phyloP scores from a whole-genome alignment of 2,329 filamentous ascomycete species.

The Penicillium sp. region DNA sequence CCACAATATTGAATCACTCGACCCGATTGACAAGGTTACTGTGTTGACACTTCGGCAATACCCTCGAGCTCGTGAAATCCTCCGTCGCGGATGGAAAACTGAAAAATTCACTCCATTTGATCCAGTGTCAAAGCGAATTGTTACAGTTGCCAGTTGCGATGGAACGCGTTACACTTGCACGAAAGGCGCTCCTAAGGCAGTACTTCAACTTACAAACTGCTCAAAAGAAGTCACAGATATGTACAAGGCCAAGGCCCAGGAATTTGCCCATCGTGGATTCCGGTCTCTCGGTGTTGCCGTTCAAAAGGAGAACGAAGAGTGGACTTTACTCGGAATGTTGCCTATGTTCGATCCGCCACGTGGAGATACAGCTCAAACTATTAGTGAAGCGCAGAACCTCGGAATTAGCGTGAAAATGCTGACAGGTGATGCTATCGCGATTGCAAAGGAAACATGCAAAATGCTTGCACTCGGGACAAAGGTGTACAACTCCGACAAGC shows the following conservation, averaged over 20 bases:
- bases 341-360: conserved; percentile 82
- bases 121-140: conserved; percentile 80
- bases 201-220: conserved; percentile 71
- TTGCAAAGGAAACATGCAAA: conserved; percentile 81
- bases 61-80: conserved; percentile 74
- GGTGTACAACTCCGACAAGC: conserved; percentile 78
- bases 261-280: conserved; percentile 79
- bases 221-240: conserved; percentile 65
- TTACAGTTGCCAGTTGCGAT: conserved; percentile 69
- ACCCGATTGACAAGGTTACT: conserved; percentile 80
- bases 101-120: conserved; percentile 74
- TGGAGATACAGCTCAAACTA: conserved; percentile 78
- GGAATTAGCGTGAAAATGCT: conserved; percentile 81
- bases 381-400: conserved; percentile 73
- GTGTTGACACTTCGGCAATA: conserved; percentile 75
- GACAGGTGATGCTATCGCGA: conserved; percentile 78
- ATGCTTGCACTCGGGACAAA: conserved; percentile 79
- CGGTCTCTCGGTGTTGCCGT: conserved; percentile 77
- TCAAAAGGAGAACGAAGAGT: conserved; percentile 74
- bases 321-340: conserved; percentile 75
- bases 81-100: conserved; percentile 74
- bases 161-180: conserved; percentile 73
- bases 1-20: conserved; percentile 76
- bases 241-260: conserved; percentile 73
- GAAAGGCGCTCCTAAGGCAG: conserved; percentile 77